Evolutionary conservation across 495 filamentous ascomycete genomes (phyloP).

Genomic region (Aspergillus affinis): DNA sequence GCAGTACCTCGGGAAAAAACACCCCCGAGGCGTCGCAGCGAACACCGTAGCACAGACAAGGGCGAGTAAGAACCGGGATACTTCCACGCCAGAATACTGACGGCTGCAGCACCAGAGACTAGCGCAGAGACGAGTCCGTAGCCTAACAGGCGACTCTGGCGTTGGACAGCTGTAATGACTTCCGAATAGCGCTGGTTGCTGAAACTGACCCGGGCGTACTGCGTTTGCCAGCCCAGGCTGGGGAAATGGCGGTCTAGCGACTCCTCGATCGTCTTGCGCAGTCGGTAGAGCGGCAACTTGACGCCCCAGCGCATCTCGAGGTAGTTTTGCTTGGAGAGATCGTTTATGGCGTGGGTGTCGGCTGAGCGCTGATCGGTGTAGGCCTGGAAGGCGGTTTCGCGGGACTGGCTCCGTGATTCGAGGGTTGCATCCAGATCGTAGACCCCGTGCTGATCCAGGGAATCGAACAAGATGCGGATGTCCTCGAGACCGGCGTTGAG

Average conservation of each 20-base stretch:
- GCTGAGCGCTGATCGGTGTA: slow-evolving; percentile 70
- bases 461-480: slow-evolving; percentile 74
- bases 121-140: slow-evolving; percentile 31
- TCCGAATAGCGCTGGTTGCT: slow-evolving; percentile 88
- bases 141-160: slow-evolving; percentile 64
- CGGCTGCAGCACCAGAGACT: slow-evolving; percentile 23
- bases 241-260: slow-evolving; percentile 74
- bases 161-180: slow-evolving; percentile 63
- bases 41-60: slow-evolving; percentile 6
- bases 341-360: slow-evolving; percentile 88
- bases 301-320: slow-evolving; percentile 88
- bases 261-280: slow-evolving; percentile 86
- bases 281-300: slow-evolving; percentile 66
- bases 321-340: slow-evolving; percentile 88
- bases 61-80: slow-evolving; percentile 22
- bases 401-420: slow-evolving; percentile 40
- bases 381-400: slow-evolving; percentile 61
- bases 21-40: slow-evolving; percentile 1
- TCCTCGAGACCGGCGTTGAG: slow-evolving; percentile 88
- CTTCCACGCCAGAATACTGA: slow-evolving; percentile 35
- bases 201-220: slow-evolving; percentile 92
- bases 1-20: background rate
- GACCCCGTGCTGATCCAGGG: slow-evolving; percentile 63
- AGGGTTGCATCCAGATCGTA: slow-evolving; percentile 32
- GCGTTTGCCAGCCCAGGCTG: slow-evolving; percentile 77